phyloP scores from a whole-genome alignment of 805 yeast genomes.

The Brettanomyces custersianus region DNA sequence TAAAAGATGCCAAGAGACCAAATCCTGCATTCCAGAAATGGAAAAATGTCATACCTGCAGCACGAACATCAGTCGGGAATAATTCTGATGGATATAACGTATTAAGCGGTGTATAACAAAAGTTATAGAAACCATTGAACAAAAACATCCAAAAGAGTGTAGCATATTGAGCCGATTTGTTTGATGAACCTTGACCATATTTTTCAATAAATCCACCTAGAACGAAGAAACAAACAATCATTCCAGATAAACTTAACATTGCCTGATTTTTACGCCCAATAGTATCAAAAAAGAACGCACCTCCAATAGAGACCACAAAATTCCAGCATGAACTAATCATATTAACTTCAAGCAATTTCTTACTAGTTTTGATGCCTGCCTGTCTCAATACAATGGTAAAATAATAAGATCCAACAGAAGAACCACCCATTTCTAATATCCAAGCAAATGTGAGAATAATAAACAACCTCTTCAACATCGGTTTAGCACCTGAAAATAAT shows the following conservation, averaged over 20 bases:
- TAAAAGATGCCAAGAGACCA: slow-evolving; percentile 25
- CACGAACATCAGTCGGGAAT: slow-evolving; percentile 19
- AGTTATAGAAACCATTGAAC: slow-evolving; percentile 32
- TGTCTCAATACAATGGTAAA: slow-evolving; percentile 25
- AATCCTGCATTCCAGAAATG: slow-evolving; percentile 7
- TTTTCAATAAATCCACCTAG: slow-evolving; percentile 15
- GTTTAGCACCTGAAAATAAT: slow-evolving; percentile 23
- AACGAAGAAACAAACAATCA: slow-evolving; percentile 14
- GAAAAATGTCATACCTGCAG: slow-evolving; percentile 13
- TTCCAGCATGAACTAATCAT: slow-evolving; percentile 13
- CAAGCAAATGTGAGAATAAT: slow-evolving; percentile 20
- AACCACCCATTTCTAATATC: slow-evolving; percentile 34
- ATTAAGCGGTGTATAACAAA: slow-evolving; percentile 38
- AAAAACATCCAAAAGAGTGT: slow-evolving; percentile 39
- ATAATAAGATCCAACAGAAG: slow-evolving; percentile 37
- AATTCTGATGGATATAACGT: slow-evolving; percentile 37
- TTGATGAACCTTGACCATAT: slow-evolving; percentile 4
- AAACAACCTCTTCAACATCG: slow-evolving; percentile 29
- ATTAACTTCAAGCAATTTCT: slow-evolving; percentile 16
- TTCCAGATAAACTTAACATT: slow-evolving; percentile 8
- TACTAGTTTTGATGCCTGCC: slow-evolving; percentile 12
- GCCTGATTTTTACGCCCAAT: slow-evolving; percentile 15
- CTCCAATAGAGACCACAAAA: slow-evolving; percentile 11
- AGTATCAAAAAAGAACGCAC: slow-evolving; percentile 12
- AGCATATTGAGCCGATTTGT: slow-evolving; percentile 21